Evolutionary conservation across 176 grass and related monocot species (phyloP), one percentile per base, ranked within the genome.

Genomic region (Oryza coarctata): DNA sequence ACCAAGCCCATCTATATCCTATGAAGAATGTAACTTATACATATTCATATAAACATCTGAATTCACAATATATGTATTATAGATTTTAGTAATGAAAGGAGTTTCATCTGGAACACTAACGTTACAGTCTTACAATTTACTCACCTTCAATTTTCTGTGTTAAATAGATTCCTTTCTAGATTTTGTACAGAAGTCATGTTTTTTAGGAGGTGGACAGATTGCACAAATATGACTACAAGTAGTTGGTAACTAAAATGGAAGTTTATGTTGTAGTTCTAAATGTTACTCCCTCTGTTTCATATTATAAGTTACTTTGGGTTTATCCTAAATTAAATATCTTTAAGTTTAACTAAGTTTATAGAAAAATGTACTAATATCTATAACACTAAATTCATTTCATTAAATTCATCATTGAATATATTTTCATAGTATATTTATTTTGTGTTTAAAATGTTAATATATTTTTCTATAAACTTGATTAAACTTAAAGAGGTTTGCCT

Each of bases 1-100:
- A 71, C 50, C 49, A 81, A 43, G 17, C 50, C 7, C 17, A 81
- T 35, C 47, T 81, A 2, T 39, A 60, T 70, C 60, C 14, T 81
- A 47, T 67, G 81, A 12, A 83, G 17, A 66, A 84, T 18, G 74
- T 25, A 84, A 68, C 36, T 47, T 55, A 67, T 3, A 55, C 25
- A 57, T 52, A 28, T 15, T 6, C 32, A 77, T 77, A 68, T 32
- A 77, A 70, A 69, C 58, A 71, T 62, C 38, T 70, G 12, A 38
- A 23, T 28, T 62, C 74, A 85, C 13, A 3, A 61, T 23, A 71
- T 35, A 61, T 36, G 52, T 28, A 63, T 47, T 63, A 9, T 47
- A 78, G 45, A 78, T 36, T 34, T 85, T 49, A 63, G 50, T 35
- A 63, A 40, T 55, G 15, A 71, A 34, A 15, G 25, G 13, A 22